These are phyloP conservation scores for Meredithiella fracta DNA, from an alignment of 2,329 filamentous ascomycete genomes.

Conservation along the genomic window DNA sequence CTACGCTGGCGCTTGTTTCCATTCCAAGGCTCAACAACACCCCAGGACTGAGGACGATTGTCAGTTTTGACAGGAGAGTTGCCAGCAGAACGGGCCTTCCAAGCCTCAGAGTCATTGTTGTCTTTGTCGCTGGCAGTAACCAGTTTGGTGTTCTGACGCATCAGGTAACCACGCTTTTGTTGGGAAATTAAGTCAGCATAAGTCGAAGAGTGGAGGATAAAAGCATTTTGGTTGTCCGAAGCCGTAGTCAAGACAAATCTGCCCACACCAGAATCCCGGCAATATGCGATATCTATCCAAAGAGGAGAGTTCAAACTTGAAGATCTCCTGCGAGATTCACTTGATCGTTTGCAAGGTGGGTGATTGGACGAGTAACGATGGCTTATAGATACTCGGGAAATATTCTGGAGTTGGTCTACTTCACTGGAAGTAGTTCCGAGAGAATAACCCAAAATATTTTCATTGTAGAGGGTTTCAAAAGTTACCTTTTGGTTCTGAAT, in stretches of 20 bases:
- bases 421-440: background rate
- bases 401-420: background rate
- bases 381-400: background rate
- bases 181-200: constrained; percentile 45
- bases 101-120: constrained; percentile 30
- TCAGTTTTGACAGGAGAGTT: constrained; percentile 58
- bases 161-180: constrained; percentile 89
- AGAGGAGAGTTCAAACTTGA: constrained; percentile 4
- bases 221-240: background rate
- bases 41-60: constrained; percentile 66
- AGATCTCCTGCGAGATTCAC: background rate
- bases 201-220: constrained; percentile 13
- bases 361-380: background rate
- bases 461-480: constrained; percentile 24
- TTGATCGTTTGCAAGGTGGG: background rate
- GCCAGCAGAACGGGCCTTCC: constrained; percentile 42
- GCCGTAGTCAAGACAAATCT: too few relatives aligned
- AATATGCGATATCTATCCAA: constrained; percentile 3
- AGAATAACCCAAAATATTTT: background rate
- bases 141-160: constrained; percentile 96
- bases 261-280: background rate
- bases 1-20: constrained; percentile 51
- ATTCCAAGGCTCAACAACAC: constrained; percentile 90
- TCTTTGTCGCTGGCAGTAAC: constrained; percentile 78
- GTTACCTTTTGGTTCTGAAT: constrained; percentile 94